Percentiles rank a stretch among this genome's conserved stretches.
Conservation (phyloP, 2,329 filamentous ascomycete species). For the Claviceps digitariae region DNA sequence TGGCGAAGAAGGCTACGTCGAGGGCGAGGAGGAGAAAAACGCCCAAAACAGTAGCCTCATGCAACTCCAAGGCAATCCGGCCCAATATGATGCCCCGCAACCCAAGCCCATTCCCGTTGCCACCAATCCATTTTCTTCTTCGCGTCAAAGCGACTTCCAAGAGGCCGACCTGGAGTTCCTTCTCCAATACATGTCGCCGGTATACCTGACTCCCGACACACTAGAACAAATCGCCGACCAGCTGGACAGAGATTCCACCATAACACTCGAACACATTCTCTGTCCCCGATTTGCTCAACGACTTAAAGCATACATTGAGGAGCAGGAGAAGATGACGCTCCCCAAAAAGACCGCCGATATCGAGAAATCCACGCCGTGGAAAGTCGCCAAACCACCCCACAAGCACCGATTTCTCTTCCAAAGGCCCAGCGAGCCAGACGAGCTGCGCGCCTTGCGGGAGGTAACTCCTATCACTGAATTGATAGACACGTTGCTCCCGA, state of each 20-base stretch:
- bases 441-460: constrained; percentile 23
- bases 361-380: constrained; percentile 49
- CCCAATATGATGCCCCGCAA: constrained; percentile 74
- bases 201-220: constrained; percentile 84
- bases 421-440: constrained; percentile 33
- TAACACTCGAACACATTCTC: constrained; percentile 69
- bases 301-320: constrained; percentile 58
- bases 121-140: constrained; percentile 14
- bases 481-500: constrained; percentile 70
- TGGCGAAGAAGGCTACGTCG: constrained; percentile 82
- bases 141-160: constrained; percentile 49
- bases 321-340: constrained; percentile 40
- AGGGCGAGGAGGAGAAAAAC: constrained; percentile 77
- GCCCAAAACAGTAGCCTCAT: constrained; percentile 82
- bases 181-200: constrained; percentile 77
- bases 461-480: constrained; percentile 60
- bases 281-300: constrained; percentile 61
- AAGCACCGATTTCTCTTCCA: constrained; percentile 90
- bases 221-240: constrained; percentile 67
- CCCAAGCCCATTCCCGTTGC: constrained; percentile 36
- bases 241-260: constrained; percentile 72
- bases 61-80: constrained; percentile 83
- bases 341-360: constrained; percentile 39
- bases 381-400: constrained; percentile 75
- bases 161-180: constrained; percentile 79